Conservation (phyloP, 2,329 filamentous ascomycete genomes). For the Peltaster fructicola region DNA sequence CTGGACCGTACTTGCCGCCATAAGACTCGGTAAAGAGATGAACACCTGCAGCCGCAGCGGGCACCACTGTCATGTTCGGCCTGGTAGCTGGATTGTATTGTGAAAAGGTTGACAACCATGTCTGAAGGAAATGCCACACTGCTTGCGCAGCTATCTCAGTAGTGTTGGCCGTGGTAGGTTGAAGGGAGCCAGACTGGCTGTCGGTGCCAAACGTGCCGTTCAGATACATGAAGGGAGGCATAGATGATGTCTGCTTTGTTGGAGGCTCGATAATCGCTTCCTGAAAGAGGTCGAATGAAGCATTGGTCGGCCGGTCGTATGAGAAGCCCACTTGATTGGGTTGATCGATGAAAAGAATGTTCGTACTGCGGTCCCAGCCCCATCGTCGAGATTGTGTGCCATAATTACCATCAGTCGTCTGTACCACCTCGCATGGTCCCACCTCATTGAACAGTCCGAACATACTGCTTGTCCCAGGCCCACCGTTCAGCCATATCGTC, state of each 20-base stretch:
- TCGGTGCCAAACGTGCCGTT: conserved; percentile 50
- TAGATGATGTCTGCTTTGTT: conserved; percentile 6
- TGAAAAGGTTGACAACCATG: conserved; percentile 29
- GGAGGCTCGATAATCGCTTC: conserved; percentile 25
- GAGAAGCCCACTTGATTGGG: conserved; percentile 55
- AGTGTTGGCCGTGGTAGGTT: conserved; percentile 13
- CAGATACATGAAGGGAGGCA: conserved; percentile 24
- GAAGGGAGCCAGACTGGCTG: conserved; percentile 21
- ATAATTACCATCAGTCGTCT: conserved; percentile 24
- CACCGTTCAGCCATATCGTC: conserved; percentile 51
- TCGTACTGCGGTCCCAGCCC: conserved; percentile 46
- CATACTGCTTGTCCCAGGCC: conserved; percentile 47
- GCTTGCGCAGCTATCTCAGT: conserved; percentile 24
- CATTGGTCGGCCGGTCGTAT: conserved; percentile 45
- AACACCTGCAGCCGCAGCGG: conserved; percentile 20
- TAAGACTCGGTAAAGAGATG: conserved; percentile 41
- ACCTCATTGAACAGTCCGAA: conserved; percentile 45
- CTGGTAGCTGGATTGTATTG: conserved; percentile 25
- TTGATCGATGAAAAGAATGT: conserved; percentile 43
- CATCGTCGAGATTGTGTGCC: conserved; percentile 35
- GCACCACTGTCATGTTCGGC: conserved; percentile 32
- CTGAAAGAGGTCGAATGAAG: conserved; percentile 34
- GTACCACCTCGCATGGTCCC: conserved; percentile 30
- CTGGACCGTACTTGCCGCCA: conserved; percentile 47
- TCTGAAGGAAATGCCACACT: conserved; percentile 49